Conservation (phyloP, 768 basidiomycete species). For the Pisolithus marmoratus region DNA sequence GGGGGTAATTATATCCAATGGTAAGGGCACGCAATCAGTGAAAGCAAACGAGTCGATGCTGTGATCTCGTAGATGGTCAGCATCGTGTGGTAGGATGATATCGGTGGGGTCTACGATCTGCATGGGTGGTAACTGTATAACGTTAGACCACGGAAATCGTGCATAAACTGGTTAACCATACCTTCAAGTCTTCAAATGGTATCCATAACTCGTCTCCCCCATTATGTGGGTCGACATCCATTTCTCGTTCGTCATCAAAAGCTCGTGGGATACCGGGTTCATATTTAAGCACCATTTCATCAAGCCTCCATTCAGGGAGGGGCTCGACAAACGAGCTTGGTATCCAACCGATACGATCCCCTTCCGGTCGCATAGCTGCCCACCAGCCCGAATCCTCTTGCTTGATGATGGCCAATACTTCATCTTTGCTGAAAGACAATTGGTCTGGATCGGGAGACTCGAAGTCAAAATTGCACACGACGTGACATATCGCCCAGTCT, state of each 20-base stretch:
- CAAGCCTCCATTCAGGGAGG: conserved; percentile 22
- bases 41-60: conserved; percentile 5
- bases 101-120: conserved; percentile 16
- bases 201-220: conserved; percentile 16
- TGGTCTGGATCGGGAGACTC: conserved; percentile 54
- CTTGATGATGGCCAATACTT: conserved; percentile 63
- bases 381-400: conserved; percentile 76
- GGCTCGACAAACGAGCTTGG: conserved; percentile 63
- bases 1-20: conserved; percentile 11
- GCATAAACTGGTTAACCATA: conserved; percentile 2
- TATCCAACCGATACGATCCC: conserved; percentile 64
- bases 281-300: conserved; percentile 33
- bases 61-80: conserved; percentile 2
- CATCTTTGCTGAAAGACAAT: conserved; percentile 58
- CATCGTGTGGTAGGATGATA: conserved; percentile 6
- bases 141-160: conserved; percentile 4
- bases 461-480: conserved; percentile 66
- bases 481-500: conserved; percentile 31
- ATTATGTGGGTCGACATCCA: conserved; percentile 2
- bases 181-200: conserved; percentile 15
- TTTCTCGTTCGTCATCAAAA: conserved; percentile 2
- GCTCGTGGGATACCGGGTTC: conserved; percentile 41
- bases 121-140: conserved; percentile 11
- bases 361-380: conserved; percentile 60
- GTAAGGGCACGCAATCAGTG: conserved; percentile 6